A percentile compares a stretch with the other conserved stretches of the same genome.
Evolutionary conservation across 1,284 basidiomycete species (phyloP).

Genomic region (Wolfiporia cocos): DNA sequence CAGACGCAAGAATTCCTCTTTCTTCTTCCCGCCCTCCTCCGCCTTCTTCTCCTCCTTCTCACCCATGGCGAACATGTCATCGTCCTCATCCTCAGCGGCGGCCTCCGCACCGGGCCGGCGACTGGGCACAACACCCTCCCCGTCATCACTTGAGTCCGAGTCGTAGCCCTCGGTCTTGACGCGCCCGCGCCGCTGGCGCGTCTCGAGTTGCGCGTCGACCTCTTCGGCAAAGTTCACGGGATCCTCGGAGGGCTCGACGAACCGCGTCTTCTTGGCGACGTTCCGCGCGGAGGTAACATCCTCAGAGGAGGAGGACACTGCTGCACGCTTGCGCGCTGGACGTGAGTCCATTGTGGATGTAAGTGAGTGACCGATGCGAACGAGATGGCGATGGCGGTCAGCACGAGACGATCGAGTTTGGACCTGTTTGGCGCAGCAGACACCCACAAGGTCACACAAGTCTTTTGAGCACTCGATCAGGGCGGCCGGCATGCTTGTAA

Average conservation of each 20-base stretch:
- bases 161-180: slow-evolving; percentile 89
- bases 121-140: slow-evolving; percentile 81
- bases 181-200: slow-evolving; percentile 51
- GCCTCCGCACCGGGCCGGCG: slow-evolving; percentile 49
- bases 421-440: slow-evolving; percentile 1
- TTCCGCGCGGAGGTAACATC: slow-evolving; percentile 29
- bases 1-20: slow-evolving; percentile 74
- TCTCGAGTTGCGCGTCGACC: slow-evolving; percentile 68
- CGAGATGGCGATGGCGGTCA: background rate
- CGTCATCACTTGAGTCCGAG: slow-evolving; percentile 90
- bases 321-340: slow-evolving; percentile 51
- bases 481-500: too few species aligned
- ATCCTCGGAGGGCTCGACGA: slow-evolving; percentile 72
- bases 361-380: background rate
- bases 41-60: slow-evolving; percentile 50
- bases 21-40: slow-evolving; percentile 40
- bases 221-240: slow-evolving; percentile 69
- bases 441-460: slow-evolving; percentile 3
- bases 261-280: slow-evolving; percentile 70
- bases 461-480: background rate
- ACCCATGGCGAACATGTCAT: slow-evolving; percentile 85
- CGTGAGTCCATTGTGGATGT: slow-evolving; percentile 38
- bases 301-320: slow-evolving; percentile 33
- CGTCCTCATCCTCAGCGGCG: slow-evolving; percentile 56
- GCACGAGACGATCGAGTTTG: background rate